A percentile compares a stretch with the other conserved stretches of the same genome.
phyloP scores from a whole-genome alignment of 1,284 basidiomycete species.

The Pseudozyma hubeiensis region DNA sequence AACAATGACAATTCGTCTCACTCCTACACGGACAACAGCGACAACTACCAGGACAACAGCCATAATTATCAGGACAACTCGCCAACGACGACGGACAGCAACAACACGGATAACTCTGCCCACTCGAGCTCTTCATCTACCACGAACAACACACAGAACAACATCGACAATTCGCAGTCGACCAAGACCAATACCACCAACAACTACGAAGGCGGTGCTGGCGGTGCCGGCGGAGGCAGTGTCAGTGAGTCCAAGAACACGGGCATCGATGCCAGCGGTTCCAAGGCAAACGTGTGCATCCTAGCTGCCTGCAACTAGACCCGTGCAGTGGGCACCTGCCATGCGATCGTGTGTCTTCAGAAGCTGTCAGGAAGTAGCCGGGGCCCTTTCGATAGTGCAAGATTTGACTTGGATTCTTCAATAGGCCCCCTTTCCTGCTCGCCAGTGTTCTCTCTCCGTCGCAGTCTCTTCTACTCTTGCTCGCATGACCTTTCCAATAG shows the following conservation, averaged over 20 bases:
- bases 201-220: slow-evolving; percentile 8
- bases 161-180: slow-evolving; percentile 14
- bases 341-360: too few relatives aligned
- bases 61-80: slow-evolving; percentile 17
- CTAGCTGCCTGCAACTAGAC: slow-evolving; percentile 22
- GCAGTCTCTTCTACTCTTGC: too few relatives aligned
- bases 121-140: slow-evolving; percentile 5
- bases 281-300: slow-evolving; percentile 33
- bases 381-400: neutral
- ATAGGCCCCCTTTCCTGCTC: too few relatives aligned
- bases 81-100: slow-evolving; percentile 8
- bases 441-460: too few relatives aligned
- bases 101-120: slow-evolving; percentile 18
- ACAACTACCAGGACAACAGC: slow-evolving; percentile 14
- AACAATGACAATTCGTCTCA: slow-evolving; percentile 16
- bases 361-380: neutral
- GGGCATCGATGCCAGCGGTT: slow-evolving; percentile 17
- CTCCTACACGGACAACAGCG: slow-evolving; percentile 9
- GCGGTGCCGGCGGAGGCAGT: neutral
- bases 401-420: too few relatives aligned
- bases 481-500: too few relatives aligned
- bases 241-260: slow-evolving; percentile 19
- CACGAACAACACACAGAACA: slow-evolving; percentile 11
- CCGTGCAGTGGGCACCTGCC: neutral
- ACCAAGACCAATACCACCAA: slow-evolving; percentile 13